These are phyloP conservation scores for Irpex sp. DNA, from an alignment of 1,284 basidiomycete genomes.

Conservation along the genomic window DNA sequence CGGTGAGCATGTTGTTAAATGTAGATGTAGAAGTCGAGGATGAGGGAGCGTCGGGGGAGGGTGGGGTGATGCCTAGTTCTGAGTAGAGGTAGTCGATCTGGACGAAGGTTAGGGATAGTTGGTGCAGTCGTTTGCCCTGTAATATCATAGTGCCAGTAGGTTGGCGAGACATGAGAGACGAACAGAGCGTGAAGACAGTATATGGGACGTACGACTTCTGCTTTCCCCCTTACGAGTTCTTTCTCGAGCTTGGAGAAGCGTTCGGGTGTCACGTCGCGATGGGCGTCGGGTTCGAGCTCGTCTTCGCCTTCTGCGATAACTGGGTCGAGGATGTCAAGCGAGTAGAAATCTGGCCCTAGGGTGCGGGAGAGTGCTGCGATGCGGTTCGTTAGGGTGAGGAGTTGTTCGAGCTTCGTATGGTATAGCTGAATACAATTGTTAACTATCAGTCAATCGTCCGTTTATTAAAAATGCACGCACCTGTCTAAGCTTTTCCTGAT, in stretches of 20 bases:
- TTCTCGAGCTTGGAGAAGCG: constrained; percentile 74
- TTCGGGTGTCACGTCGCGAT: constrained; percentile 70
- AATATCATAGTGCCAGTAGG: neutral
- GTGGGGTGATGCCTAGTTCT: constrained; percentile 66
- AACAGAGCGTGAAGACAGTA: too few relatives aligned
- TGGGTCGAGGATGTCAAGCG: constrained; percentile 50
- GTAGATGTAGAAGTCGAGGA: constrained; percentile 31
- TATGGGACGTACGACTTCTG: constrained; percentile 61
- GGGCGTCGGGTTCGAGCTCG: constrained; percentile 33
- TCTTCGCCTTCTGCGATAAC: constrained; percentile 37
- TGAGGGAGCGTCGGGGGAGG: constrained; percentile 40
- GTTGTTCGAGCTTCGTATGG: constrained; percentile 73
- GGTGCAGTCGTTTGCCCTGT: constrained; percentile 61
- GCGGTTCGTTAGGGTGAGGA: constrained; percentile 59
- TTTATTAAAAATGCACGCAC: constrained; percentile 31
- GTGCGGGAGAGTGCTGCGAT: constrained; percentile 51
- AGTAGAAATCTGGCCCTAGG: constrained; percentile 57
- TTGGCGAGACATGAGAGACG: too few relatives aligned
- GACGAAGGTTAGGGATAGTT: constrained; percentile 57
- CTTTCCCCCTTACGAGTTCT: constrained; percentile 73
- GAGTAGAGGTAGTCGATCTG: constrained; percentile 78
- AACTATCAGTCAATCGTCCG: too few relatives aligned
- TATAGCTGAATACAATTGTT: constrained; percentile 44
- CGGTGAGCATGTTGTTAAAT: constrained; percentile 28
- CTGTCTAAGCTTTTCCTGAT: constrained; percentile 72